Conservation (phyloP, 345 rosid genomes). For the Gossypium ekmanianum region DNA sequence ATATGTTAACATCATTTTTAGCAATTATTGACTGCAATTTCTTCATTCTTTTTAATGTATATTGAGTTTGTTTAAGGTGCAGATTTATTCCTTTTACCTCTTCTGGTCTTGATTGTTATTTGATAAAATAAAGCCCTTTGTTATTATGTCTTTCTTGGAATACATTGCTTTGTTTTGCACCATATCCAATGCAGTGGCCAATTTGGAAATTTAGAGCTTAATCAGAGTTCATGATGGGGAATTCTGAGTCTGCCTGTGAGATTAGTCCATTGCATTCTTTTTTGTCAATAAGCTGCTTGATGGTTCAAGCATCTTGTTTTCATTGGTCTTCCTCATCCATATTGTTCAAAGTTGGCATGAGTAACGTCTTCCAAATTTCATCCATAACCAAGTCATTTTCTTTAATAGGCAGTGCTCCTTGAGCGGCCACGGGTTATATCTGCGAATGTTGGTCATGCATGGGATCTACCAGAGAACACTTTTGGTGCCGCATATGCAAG, state of each 20-base stretch:
- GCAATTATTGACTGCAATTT: not conserved
- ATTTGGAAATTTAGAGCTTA: not conserved
- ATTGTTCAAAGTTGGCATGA: not conserved
- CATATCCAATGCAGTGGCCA: not conserved
- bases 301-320: conserved; percentile 6
- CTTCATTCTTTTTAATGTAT: not conserved
- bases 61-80: not conserved
- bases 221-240: not conserved
- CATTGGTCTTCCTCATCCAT: not conserved
- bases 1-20: not conserved
- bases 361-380: not conserved
- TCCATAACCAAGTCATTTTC: not conserved
- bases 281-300: not conserved
- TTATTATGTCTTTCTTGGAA: not conserved
- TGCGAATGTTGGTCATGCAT: conserved; percentile 55
- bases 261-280: not conserved
- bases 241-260: not conserved
- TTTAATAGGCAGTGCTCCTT: conserved; percentile 50
- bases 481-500: conserved; percentile 83
- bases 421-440: conserved; percentile 69
- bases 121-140: not conserved
- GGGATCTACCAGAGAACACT: conserved; percentile 68
- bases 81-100: not conserved
- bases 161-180: not conserved
- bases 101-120: not conserved